Percentiles rank a stretch among this genome's conserved stretches.
Conservation (phyloP, 202 grass and related monocot species). For the Carex arenaria region DNA sequence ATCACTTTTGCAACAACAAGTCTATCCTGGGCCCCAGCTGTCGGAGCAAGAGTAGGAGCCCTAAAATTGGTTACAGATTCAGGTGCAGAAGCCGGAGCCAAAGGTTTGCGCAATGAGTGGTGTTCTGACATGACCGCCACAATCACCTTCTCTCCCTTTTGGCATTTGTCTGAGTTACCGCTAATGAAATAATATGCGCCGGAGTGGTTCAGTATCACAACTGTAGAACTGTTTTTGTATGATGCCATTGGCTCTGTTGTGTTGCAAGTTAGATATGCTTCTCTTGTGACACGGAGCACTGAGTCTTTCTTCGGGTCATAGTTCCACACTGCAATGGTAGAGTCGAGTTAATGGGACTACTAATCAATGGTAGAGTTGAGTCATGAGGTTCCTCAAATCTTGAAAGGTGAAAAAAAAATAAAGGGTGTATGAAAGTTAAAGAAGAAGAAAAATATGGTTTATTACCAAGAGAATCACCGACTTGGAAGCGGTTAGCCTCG, state of each 20-base stretch:
- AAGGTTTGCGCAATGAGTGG: constrained; percentile 19
- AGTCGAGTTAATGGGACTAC: too few species aligned
- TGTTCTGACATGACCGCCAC: constrained; percentile 54
- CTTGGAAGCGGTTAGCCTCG: constrained; percentile 30
- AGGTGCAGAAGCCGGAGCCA: constrained; percentile 10
- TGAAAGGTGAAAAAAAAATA: neutral
- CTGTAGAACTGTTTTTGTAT: constrained; percentile 23
- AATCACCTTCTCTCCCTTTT: constrained; percentile 43
- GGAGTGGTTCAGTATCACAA: constrained; percentile 36
- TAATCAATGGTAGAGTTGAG: neutral
- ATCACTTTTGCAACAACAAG: neutral
- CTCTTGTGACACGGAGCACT: constrained; percentile 40
- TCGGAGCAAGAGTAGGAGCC: constrained; percentile 19
- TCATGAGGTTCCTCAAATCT: neutral
- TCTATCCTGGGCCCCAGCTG: neutral
- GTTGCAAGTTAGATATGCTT: constrained; percentile 46
- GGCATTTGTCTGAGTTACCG: constrained; percentile 30
- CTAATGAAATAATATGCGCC: constrained; percentile 46
- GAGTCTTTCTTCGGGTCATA: constrained; percentile 32
- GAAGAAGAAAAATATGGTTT: neutral
- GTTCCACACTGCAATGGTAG: constrained; percentile 43
- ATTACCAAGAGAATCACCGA: constrained; percentile 49
- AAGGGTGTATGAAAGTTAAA: neutral
- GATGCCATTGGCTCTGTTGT: constrained; percentile 31
- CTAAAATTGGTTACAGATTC: neutral